A percentile compares a stretch with the other conserved stretches of the same genome.
phyloP scores from a whole-genome alignment of 352 stramenopile genomes.

The Phytopythium kandeliae region DNA sequence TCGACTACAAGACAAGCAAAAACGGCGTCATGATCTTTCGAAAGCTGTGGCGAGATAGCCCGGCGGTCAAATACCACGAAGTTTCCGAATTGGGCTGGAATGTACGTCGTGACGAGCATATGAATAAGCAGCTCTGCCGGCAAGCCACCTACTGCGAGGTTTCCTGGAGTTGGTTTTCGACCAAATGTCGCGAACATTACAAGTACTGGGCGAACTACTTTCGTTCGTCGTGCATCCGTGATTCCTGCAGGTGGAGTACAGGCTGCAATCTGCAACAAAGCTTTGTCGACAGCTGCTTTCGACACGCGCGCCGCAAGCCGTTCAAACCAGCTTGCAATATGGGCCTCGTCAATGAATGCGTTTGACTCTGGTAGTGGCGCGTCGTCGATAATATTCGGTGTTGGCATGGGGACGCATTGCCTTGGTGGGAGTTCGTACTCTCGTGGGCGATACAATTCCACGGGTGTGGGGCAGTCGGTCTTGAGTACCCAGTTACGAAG shows the following conservation, averaged over 20 bases:
- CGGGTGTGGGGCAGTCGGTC: constrained; percentile 57
- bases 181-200: constrained; percentile 90
- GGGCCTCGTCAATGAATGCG: constrained; percentile 46
- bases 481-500: constrained; percentile 57
- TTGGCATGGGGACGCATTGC: constrained; percentile 85
- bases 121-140: constrained; percentile 84
- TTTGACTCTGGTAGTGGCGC: constrained; percentile 68
- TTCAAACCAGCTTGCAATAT: constrained; percentile 69
- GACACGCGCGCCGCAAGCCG: constrained; percentile 45
- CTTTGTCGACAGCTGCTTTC: constrained; percentile 46
- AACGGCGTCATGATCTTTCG: constrained; percentile 33
- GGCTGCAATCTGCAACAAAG: constrained; percentile 54
- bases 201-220: constrained; percentile 70
- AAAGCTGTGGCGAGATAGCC: constrained; percentile 36
- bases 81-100: constrained; percentile 91
- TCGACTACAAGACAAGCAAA: constrained; percentile 50
- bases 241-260: constrained; percentile 53
- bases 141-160: constrained; percentile 82
- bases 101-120: constrained; percentile 89
- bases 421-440: constrained; percentile 77
- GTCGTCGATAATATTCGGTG: constrained; percentile 69
- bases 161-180: constrained; percentile 72
- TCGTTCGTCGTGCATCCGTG: constrained; percentile 62
- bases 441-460: constrained; percentile 73
- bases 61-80: constrained; percentile 85